Percentiles rank a stretch among this genome's conserved stretches.
These are phyloP conservation scores for Lotmaria passim DNA, from an alignment of 208 protist species.

Conservation along the genomic window DNA sequence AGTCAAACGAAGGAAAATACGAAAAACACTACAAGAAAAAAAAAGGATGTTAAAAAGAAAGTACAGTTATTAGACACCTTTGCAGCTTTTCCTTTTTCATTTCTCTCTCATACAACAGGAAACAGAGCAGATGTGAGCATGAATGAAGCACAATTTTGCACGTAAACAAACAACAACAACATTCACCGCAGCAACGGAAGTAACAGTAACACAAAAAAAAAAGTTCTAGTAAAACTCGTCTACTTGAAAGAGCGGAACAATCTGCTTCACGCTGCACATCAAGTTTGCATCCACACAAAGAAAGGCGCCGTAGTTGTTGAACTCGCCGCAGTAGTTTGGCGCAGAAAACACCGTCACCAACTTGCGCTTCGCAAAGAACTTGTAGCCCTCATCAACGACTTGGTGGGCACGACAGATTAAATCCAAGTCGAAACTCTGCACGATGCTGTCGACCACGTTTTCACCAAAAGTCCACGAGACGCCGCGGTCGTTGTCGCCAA, in stretches of 20 bases:
- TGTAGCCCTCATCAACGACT: slow-evolving; percentile 91
- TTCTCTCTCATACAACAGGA: too few species aligned
- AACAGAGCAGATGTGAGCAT: slow-evolving; percentile 3
- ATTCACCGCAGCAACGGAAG: neutral
- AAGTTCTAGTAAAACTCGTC: slow-evolving; percentile 18
- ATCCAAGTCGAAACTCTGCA: slow-evolving; percentile 96
- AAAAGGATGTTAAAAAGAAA: neutral
- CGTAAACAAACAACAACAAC: slow-evolving; percentile 16
- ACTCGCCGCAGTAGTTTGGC: slow-evolving; percentile 87
- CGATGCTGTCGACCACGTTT: slow-evolving; percentile 85
- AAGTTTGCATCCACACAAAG: slow-evolving; percentile 92
- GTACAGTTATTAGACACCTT: too few species aligned
- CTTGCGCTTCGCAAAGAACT: slow-evolving; percentile 63
- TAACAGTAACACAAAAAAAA: neutral
- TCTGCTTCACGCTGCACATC: slow-evolving; percentile 55
- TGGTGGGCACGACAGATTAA: slow-evolving; percentile 97
- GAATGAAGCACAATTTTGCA: too few species aligned
- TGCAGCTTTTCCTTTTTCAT: too few species aligned
- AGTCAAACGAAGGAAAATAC: neutral
- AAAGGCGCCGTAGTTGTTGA: slow-evolving; percentile 79
- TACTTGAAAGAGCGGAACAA: slow-evolving; percentile 56
- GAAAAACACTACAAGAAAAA: too few species aligned
- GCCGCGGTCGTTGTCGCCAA: slow-evolving; percentile 71
- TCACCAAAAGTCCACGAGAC: slow-evolving; percentile 85
- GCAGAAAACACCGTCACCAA: slow-evolving; percentile 85